A percentile compares a stretch with the other conserved stretches of the same genome.
Conservation (phyloP, 495 filamentous ascomycete species). For the Hypomontagnella monticulosa region DNA sequence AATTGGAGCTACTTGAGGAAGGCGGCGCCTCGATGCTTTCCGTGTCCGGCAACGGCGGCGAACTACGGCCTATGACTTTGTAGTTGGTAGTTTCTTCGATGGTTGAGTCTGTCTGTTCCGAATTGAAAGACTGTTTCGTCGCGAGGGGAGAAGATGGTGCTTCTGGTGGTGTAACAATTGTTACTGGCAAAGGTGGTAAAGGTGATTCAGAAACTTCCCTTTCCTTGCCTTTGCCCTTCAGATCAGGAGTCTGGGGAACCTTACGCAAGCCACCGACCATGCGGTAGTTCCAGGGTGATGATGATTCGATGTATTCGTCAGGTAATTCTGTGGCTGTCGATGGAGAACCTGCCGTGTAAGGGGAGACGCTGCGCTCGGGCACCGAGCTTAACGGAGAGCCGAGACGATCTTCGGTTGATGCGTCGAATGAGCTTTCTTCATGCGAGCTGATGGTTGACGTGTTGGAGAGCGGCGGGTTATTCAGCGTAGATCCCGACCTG, state of each 20-base stretch:
- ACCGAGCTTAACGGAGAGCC: slow-evolving; percentile 57
- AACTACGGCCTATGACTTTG: slow-evolving; percentile 59
- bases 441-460: slow-evolving; percentile 55
- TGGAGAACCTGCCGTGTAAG: slow-evolving; percentile 43
- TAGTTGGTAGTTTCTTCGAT: slow-evolving; percentile 64
- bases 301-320: slow-evolving; percentile 54
- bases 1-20: slow-evolving; percentile 53
- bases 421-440: slow-evolving; percentile 56
- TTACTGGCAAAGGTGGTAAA: slow-evolving; percentile 55
- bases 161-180: slow-evolving; percentile 36
- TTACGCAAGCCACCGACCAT: slow-evolving; percentile 65
- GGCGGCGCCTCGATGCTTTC: slow-evolving; percentile 50
- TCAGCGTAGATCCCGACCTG: slow-evolving; percentile 43
- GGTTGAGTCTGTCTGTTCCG: slow-evolving; percentile 53
- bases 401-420: slow-evolving; percentile 56
- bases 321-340: slow-evolving; percentile 50
- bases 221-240: slow-evolving; percentile 54
- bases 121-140: slow-evolving; percentile 59
- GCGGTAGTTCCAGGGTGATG: slow-evolving; percentile 61
- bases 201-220: slow-evolving; percentile 43
- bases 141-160: slow-evolving; percentile 43
- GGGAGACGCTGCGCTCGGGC: slow-evolving; percentile 53
- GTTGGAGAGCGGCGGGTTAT: slow-evolving; percentile 46
- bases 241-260: slow-evolving; percentile 60
- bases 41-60: slow-evolving; percentile 47